Percentiles rank a stretch among this genome's conserved stretches.
phyloP scores from a whole-genome alignment of 805 yeast genomes.

The Cyberlindnera meyerae region DNA sequence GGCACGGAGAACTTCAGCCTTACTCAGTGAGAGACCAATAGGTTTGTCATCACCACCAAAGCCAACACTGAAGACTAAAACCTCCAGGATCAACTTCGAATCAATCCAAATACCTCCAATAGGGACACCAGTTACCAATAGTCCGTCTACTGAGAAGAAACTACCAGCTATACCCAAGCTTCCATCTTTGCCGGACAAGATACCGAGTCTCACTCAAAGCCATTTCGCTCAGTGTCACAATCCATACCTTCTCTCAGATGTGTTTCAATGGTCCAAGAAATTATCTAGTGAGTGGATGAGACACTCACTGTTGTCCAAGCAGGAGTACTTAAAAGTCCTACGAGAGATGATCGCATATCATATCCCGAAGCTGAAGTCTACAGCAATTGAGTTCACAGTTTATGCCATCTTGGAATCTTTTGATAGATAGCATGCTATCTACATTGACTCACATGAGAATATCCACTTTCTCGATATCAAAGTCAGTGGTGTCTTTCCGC shows the following conservation, averaged over 20 bases:
- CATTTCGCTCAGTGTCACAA: constrained; percentile 38
- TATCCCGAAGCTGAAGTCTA: constrained; percentile 44
- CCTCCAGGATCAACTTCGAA: constrained; percentile 11
- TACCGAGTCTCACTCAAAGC: constrained; percentile 55
- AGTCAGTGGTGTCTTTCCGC: constrained; percentile 40
- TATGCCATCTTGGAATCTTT: constrained; percentile 43
- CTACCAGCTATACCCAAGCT: constrained; percentile 41
- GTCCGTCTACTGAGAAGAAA: constrained; percentile 5
- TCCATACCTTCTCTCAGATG: constrained; percentile 45
- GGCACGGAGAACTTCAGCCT: no score
- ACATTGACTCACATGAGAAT: constrained; percentile 30
- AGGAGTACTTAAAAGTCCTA: constrained; percentile 51
- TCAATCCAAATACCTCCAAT: constrained; percentile 12
- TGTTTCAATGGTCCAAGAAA: constrained; percentile 51
- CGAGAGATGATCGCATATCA: constrained; percentile 47
- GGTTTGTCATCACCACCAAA: not conserved
- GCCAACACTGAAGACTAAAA: not conserved
- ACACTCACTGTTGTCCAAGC: constrained; percentile 42
- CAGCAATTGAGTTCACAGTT: constrained; percentile 46
- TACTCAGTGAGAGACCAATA: constrained; percentile 1
- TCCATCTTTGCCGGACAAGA: no score
- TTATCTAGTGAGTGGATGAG: constrained; percentile 49
- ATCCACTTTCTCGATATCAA: constrained; percentile 27
- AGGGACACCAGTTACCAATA: not conserved
- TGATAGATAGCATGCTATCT: constrained; percentile 37